A percentile compares a stretch with the other conserved stretches of the same genome.
Evolutionary conservation across 202 grass and related monocot species (phyloP).

Genomic region (Setaria viridis): DNA sequence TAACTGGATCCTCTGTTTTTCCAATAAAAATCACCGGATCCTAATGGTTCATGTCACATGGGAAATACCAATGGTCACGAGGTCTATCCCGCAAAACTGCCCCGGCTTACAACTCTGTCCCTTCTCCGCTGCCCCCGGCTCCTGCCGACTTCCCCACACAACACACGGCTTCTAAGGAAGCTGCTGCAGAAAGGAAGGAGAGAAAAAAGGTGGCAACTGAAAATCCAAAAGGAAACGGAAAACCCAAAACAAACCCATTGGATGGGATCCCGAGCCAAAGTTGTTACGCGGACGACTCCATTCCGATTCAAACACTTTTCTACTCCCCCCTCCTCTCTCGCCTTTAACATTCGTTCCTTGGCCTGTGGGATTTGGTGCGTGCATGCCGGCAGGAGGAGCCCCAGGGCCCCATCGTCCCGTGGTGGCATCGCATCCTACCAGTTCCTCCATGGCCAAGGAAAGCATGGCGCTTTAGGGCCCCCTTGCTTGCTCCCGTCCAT

Average conservation of each 20-base stretch:
- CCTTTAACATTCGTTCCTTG: constrained; percentile 67
- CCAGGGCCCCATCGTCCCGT: background rate
- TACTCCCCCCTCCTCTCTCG: background rate
- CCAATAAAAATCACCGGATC: background rate
- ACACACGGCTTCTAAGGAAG: background rate
- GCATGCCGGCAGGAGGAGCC: background rate
- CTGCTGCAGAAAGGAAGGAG: constrained; percentile 37
- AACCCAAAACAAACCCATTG: background rate
- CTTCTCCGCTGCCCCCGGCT: background rate
- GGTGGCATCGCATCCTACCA: constrained; percentile 12
- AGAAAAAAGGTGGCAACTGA: constrained; percentile 2
- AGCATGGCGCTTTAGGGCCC: constrained; percentile 55
- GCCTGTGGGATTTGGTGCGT: constrained; percentile 49
- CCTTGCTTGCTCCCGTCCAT: constrained; percentile 11
- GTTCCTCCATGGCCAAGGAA: constrained; percentile 82
- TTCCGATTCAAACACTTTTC: constrained; percentile 36
- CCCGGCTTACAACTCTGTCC: background rate
- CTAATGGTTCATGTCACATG: background rate
- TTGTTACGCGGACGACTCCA: constrained; percentile 44
- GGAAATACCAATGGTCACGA: background rate
- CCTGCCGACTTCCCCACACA: constrained; percentile 1
- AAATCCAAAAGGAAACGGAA: background rate
- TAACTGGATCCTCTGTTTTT: background rate
- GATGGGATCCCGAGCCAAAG: constrained; percentile 33
- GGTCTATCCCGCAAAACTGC: background rate